These are phyloP conservation scores for Plasmodium falciparum DNA, from an alignment of 169 alveolate species.

Conservation along the genomic window DNA sequence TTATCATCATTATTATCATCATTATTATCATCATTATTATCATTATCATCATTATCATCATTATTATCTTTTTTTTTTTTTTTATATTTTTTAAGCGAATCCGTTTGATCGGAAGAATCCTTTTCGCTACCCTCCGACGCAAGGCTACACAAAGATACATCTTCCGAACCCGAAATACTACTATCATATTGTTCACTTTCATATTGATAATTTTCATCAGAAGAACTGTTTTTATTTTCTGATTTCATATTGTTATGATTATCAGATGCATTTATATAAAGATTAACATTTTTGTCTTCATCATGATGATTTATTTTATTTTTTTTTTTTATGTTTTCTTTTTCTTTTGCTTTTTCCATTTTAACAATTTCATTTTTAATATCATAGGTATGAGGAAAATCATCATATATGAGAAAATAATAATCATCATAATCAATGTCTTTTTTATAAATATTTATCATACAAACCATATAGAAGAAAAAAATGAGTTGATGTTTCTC, in stretches of 20 bases:
- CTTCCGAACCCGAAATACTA: background rate
- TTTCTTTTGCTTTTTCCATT: conserved; percentile 5
- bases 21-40: too few species aligned
- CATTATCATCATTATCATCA: too few species aligned
- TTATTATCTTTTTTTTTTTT: too few species aligned
- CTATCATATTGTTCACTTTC: conserved; percentile 17
- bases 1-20: too few species aligned
- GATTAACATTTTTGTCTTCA: background rate
- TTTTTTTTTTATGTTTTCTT: background rate
- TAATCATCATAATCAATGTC: conserved; percentile 72
- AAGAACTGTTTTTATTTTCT: conserved; percentile 14
- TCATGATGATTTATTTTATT: background rate
- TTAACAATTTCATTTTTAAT: conserved; percentile 39
- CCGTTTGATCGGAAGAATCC: too few species aligned
- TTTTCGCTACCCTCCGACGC: conserved; percentile 14
- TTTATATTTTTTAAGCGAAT: too few species aligned
- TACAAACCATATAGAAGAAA: conserved; percentile 65
- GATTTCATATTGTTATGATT: background rate
- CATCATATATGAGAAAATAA: conserved; percentile 43
- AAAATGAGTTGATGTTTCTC: conserved; percentile 71
- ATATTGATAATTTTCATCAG: conserved; percentile 23
- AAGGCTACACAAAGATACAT: conserved; percentile 38
- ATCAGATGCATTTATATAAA: background rate
- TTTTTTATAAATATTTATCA: conserved; percentile 60
- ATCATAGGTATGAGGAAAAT: conserved; percentile 10